phyloP scores from a whole-genome alignment of 768 basidiomycete genomes.

The Trametes coccinea region DNA sequence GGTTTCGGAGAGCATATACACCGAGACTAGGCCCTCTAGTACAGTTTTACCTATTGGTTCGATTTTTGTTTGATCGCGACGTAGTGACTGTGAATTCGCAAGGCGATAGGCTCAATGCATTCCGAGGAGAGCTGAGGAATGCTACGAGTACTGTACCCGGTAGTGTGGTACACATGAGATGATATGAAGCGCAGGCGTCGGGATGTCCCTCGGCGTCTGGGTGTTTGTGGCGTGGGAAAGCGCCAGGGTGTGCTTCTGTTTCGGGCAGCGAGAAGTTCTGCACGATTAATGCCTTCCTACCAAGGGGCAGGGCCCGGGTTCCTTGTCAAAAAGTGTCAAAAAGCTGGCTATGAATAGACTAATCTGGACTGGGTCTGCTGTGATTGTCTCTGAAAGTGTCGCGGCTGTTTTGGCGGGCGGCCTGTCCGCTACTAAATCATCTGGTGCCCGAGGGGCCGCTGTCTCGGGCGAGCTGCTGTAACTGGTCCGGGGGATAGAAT shows the following conservation, averaged over 20 bases:
- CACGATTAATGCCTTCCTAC: constrained; percentile 18
- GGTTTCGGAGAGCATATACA: too few relatives aligned
- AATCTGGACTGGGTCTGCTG: not conserved
- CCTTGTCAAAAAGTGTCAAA: constrained; percentile 1
- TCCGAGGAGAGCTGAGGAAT: too few relatives aligned
- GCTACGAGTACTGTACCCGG: too few relatives aligned
- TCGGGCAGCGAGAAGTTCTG: not conserved
- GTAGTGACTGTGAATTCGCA: too few relatives aligned
- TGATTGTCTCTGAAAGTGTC: not conserved
- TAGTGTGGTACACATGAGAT: too few relatives aligned
- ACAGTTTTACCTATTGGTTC: too few relatives aligned
- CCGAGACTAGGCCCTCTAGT: too few relatives aligned
- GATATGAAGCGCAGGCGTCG: not conserved
- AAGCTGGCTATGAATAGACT: constrained; percentile 9
- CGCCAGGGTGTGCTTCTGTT: constrained; percentile 1
- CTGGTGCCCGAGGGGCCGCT: not conserved
- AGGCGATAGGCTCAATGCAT: too few relatives aligned
- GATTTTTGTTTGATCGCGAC: too few relatives aligned
- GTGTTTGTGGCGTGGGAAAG: constrained; percentile 19
- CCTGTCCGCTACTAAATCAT: constrained; percentile 1
- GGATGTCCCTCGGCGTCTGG: not conserved
- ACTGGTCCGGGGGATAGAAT: not conserved
- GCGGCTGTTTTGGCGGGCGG: not conserved
- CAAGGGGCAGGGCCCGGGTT: constrained; percentile 2
- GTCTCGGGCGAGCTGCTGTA: not conserved